Conservation (phyloP, 1,284 basidiomycete genomes). For the Rhodotorula sp. region DNA sequence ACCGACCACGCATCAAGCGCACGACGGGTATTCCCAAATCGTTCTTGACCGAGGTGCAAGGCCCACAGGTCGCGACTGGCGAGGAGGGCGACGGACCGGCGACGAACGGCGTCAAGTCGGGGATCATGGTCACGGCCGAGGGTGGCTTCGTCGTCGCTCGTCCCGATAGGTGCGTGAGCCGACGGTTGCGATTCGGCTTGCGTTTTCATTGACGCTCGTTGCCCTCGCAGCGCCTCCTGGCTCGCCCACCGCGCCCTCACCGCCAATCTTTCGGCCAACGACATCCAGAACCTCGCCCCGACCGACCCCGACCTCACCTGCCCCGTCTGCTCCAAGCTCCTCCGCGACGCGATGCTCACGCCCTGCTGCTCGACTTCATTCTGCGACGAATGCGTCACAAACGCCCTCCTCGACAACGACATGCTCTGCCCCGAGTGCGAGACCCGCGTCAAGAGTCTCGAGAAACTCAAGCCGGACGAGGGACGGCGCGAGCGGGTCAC, state of each 20-base stretch:
- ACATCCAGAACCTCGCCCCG: slow-evolving; percentile 76
- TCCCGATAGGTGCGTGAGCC: slow-evolving; percentile 64
- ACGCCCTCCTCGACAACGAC: slow-evolving; percentile 83
- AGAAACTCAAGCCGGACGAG: slow-evolving; percentile 76
- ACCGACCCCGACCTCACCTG: slow-evolving; percentile 74
- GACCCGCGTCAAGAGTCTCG: slow-evolving; percentile 77
- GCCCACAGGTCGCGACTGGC: slow-evolving; percentile 56
- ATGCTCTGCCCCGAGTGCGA: slow-evolving; percentile 86
- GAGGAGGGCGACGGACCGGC: slow-evolving; percentile 20
- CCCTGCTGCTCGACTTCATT: slow-evolving; percentile 87
- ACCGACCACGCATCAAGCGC: slow-evolving; percentile 91
- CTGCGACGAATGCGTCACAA: slow-evolving; percentile 93
- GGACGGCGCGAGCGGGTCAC: slow-evolving; percentile 70
- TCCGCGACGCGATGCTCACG: slow-evolving; percentile 83
- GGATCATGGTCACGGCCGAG: slow-evolving; percentile 94
- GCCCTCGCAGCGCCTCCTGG: slow-evolving; percentile 71
- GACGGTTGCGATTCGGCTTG: not conserved
- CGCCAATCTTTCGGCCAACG: slow-evolving; percentile 74
- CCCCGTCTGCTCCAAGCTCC: slow-evolving; percentile 82
- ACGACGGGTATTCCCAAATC: slow-evolving; percentile 91
- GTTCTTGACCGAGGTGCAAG: slow-evolving; percentile 94
- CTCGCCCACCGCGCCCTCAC: slow-evolving; percentile 77
- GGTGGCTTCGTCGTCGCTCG: slow-evolving; percentile 93
- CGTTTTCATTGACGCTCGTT: not conserved
- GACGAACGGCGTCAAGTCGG: slow-evolving; percentile 53